phyloP scores from a whole-genome alignment of 176 grass and related monocot species.

The Aegilops umbellulata region DNA sequence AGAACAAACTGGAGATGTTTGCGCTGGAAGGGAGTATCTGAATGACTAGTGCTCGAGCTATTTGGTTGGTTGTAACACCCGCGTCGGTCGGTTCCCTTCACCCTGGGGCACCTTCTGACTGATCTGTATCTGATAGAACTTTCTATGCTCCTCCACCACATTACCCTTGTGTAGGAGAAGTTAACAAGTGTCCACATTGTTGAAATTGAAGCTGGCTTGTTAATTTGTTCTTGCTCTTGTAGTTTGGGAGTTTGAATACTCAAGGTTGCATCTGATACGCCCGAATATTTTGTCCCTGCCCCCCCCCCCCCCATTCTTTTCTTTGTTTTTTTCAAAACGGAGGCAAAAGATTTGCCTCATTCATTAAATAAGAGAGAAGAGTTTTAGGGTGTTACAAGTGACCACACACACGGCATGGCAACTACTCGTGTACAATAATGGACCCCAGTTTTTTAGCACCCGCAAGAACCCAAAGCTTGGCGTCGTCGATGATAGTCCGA shows the following conservation, averaged over 20 bases:
- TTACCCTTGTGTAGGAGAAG: slow-evolving; percentile 30
- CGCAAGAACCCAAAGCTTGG: too few species aligned
- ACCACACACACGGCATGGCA: too few species aligned
- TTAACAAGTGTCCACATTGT: slow-evolving; percentile 10
- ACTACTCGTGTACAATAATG: too few species aligned
- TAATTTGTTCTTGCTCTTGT: not conserved
- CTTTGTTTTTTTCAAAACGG: too few species aligned
- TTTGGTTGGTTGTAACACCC: slow-evolving; percentile 47
- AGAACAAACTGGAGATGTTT: slow-evolving; percentile 44
- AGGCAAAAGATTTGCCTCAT: too few species aligned
- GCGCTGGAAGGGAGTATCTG: slow-evolving; percentile 42
- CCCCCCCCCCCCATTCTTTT: too few species aligned
- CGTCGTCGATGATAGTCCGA: too few species aligned
- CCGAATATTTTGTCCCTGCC: not conserved
- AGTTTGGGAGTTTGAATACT: not conserved
- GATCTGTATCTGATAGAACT: slow-evolving; percentile 33
- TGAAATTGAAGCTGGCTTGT: slow-evolving; percentile 25
- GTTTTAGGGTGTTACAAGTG: too few species aligned
- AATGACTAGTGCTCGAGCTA: slow-evolving; percentile 35
- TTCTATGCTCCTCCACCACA: slow-evolving; percentile 30
- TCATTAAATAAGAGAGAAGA: too few species aligned
- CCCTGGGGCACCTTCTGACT: slow-evolving; percentile 29
- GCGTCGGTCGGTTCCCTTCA: slow-evolving; percentile 56
- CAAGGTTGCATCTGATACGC: not conserved
- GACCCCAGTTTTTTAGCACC: too few species aligned